Conservation (phyloP, 345 rosid species). For the Clarkia xantiana region DNA sequence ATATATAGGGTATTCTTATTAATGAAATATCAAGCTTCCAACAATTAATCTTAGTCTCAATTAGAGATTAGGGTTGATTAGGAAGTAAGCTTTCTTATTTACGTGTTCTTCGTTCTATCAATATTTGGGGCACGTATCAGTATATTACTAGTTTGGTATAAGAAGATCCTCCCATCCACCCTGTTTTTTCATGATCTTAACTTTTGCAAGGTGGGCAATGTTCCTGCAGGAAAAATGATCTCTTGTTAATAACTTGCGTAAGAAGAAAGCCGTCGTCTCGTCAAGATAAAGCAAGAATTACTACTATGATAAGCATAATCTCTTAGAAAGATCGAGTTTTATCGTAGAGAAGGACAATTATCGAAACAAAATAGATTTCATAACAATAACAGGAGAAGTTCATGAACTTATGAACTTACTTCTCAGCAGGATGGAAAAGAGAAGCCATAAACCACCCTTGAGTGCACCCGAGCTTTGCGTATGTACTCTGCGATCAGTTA, state of each 20-base stretch:
- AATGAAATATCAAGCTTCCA: too few species aligned
- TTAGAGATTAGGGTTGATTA: too few species aligned
- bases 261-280: constrained; percentile 9
- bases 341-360: too few species aligned
- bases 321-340: constrained; percentile 8
- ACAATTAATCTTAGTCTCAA: too few species aligned
- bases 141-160: constrained; percentile 50
- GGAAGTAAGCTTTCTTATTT: too few species aligned
- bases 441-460: constrained; percentile 54
- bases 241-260: constrained; percentile 32
- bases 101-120: too few species aligned
- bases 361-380: too few species aligned
- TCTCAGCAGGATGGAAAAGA: constrained; percentile 36
- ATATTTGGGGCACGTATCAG: too few species aligned
- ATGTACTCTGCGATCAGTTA: constrained; percentile 29
- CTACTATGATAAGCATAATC: neutral
- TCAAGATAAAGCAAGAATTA: too few species aligned
- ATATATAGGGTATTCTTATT: too few species aligned
- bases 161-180: constrained; percentile 62
- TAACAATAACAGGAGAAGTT: too few species aligned
- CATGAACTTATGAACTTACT: constrained; percentile 34
- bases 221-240: constrained; percentile 35
- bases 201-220: constrained; percentile 74
- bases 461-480: constrained; percentile 57
- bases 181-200: constrained; percentile 55